phyloP scores from a whole-genome alignment of 371 early-diverging fungal species.

The Smittium culicis region DNA sequence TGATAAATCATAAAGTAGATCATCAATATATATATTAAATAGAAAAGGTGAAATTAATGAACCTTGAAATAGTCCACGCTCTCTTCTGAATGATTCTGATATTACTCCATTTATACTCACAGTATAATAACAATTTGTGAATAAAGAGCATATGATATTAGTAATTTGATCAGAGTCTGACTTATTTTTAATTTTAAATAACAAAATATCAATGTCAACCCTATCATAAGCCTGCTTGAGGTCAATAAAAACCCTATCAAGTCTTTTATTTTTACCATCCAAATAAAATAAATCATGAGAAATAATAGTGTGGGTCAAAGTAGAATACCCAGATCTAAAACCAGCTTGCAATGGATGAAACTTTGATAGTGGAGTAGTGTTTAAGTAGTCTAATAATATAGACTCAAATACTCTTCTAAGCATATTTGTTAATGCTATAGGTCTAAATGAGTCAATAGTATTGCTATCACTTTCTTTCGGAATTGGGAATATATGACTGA shows the following conservation, averaged over 20 bases:
- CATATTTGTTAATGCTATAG: conserved; percentile 2
- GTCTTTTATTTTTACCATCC: neutral
- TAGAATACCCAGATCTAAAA: neutral
- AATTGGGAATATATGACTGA: neutral
- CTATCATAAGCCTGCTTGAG: neutral
- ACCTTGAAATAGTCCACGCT: conserved; percentile 7
- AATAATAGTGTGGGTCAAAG: neutral
- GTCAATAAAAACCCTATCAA: neutral
- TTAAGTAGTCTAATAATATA: neutral
- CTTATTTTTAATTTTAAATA: neutral
- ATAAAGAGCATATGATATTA: neutral
- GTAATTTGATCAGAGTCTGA: neutral
- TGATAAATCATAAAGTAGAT: neutral
- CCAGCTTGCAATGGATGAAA: conserved; percentile 4
- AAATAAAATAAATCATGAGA: conserved; percentile 5
- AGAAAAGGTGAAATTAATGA: conserved; percentile 7
- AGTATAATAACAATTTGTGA: neutral
- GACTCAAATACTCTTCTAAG: conserved; percentile 8
- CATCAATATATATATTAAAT: conserved; percentile 8
- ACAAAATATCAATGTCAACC: neutral
- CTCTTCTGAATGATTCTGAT: neutral
- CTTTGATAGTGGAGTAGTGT: neutral
- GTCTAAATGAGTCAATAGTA: conserved; percentile 7
- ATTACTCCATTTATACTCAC: neutral
- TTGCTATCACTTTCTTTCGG: neutral